Evolutionary conservation across 805 yeast species (phyloP).

Genomic region (Teunomyces aglyptinius): DNA sequence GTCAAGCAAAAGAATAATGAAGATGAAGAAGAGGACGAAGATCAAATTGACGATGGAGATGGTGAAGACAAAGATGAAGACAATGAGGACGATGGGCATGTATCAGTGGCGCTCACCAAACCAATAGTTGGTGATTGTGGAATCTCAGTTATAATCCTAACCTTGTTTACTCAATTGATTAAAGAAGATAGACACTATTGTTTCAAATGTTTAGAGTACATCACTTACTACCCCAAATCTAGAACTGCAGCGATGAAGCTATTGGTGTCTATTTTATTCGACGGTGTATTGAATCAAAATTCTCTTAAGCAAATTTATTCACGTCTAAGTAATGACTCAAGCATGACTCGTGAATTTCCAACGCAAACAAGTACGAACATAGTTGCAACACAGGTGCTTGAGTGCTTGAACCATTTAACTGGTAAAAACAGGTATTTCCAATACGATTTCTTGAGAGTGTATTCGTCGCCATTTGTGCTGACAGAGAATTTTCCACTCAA

Average conservation of each 20-base stretch:
- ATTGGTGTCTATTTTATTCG: constrained; percentile 60
- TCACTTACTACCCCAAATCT: constrained; percentile 76
- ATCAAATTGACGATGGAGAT: no score
- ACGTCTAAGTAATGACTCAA: constrained; percentile 32
- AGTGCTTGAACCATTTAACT: constrained; percentile 66
- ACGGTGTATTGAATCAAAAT: constrained; percentile 61
- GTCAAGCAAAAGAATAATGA: no score
- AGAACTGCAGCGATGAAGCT: constrained; percentile 73
- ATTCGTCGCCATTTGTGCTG: constrained; percentile 45
- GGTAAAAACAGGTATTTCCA: constrained; percentile 66
- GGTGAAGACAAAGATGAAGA: no score
- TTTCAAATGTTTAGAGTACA: constrained; percentile 59
- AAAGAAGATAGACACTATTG: constrained; percentile 59
- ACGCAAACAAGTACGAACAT: constrained; percentile 61
- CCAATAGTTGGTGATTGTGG: constrained; percentile 77
- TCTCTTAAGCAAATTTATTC: constrained; percentile 61
- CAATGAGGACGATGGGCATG: no score
- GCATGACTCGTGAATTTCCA: constrained; percentile 40
- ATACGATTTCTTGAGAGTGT: constrained; percentile 66
- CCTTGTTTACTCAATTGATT: constrained; percentile 71
- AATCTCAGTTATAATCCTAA: constrained; percentile 65
- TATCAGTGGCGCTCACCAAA: constrained; percentile 21
- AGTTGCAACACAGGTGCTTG: constrained; percentile 76
- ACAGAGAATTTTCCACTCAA: constrained; percentile 69
- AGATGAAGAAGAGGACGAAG: no score